Conservation (phyloP, 306 rosid species). For the Cicer chorassanicum region DNA sequence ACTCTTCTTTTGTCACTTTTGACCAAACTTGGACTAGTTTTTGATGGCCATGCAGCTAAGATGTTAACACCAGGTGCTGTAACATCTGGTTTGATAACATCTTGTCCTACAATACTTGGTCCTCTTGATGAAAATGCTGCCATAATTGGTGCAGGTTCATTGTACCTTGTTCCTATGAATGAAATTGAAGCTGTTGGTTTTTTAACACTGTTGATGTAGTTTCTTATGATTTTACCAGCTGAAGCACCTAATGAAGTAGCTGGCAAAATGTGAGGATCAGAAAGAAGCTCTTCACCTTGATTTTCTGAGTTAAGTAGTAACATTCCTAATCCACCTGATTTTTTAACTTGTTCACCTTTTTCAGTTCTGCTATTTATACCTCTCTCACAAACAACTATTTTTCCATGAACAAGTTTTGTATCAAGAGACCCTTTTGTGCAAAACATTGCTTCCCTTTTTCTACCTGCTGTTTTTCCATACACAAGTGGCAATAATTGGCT, state of each 20-base stretch:
- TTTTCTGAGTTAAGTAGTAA: constrained; percentile 53
- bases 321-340: constrained; percentile 71
- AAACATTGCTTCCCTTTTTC: constrained; percentile 46
- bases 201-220: constrained; percentile 37
- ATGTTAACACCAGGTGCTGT: constrained; percentile 88
- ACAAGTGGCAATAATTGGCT: constrained; percentile 56
- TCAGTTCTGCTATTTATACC: constrained; percentile 55
- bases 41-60: constrained; percentile 77
- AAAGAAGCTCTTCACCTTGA: constrained; percentile 70
- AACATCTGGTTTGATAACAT: constrained; percentile 73
- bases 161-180: constrained; percentile 62
- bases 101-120: constrained; percentile 55
- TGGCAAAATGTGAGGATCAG: constrained; percentile 69
- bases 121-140: constrained; percentile 86
- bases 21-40: constrained; percentile 53
- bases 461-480: constrained; percentile 60
- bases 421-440: constrained; percentile 57
- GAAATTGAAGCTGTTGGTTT: constrained; percentile 57
- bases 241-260: constrained; percentile 69
- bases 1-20: constrained; percentile 62
- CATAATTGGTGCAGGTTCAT: constrained; percentile 61
- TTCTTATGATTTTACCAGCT: constrained; percentile 51
- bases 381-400: constrained; percentile 68
- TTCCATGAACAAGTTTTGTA: constrained; percentile 55
- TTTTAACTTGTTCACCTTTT: constrained; percentile 69